These are phyloP conservation scores for Globisporangium splendens DNA, from an alignment of 352 stramenopile species.

Conservation along the genomic window DNA sequence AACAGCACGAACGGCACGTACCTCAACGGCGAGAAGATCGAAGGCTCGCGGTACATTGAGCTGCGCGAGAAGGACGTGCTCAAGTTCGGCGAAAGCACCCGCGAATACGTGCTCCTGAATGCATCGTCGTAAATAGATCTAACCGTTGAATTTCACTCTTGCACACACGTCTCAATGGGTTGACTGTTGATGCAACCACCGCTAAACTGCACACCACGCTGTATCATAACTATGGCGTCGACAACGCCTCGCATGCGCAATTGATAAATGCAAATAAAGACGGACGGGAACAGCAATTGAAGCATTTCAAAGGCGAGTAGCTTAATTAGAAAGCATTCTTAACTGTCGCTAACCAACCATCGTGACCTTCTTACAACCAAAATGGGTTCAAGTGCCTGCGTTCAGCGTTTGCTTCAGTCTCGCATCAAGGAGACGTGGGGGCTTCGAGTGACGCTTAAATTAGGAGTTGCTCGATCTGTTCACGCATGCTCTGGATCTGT, in stretches of 20 bases:
- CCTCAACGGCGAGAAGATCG: constrained; percentile 94
- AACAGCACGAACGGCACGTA: constrained; percentile 97
- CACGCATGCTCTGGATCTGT: constrained; percentile 99
- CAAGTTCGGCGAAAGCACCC: constrained; percentile 94
- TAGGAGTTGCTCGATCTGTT: constrained; percentile 99
- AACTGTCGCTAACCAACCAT: too few species aligned
- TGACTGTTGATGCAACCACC: background rate
- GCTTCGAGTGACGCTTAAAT: constrained; percentile 87
- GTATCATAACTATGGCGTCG: too few species aligned
- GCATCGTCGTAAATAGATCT: constrained; percentile 22
- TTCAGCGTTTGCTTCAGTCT: background rate
- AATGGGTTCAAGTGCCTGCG: too few species aligned
- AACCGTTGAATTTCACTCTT: background rate
- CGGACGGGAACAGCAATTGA: too few species aligned
- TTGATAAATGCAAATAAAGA: too few species aligned
- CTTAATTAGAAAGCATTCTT: too few species aligned
- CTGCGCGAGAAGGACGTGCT: constrained; percentile 94
- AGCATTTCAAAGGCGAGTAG: too few species aligned
- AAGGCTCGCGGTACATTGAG: constrained; percentile 95
- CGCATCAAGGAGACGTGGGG: background rate
- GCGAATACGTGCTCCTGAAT: constrained; percentile 96
- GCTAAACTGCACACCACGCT: background rate
- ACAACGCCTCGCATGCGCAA: too few species aligned
- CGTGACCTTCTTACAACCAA: too few species aligned
- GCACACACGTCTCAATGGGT: background rate